A percentile compares a stretch with the other conserved stretches of the same genome.
These are phyloP conservation scores for Thermomucor indicae-seudaticae DNA, from an alignment of 371 early-diverging fungal genomes.

Conservation along the genomic window DNA sequence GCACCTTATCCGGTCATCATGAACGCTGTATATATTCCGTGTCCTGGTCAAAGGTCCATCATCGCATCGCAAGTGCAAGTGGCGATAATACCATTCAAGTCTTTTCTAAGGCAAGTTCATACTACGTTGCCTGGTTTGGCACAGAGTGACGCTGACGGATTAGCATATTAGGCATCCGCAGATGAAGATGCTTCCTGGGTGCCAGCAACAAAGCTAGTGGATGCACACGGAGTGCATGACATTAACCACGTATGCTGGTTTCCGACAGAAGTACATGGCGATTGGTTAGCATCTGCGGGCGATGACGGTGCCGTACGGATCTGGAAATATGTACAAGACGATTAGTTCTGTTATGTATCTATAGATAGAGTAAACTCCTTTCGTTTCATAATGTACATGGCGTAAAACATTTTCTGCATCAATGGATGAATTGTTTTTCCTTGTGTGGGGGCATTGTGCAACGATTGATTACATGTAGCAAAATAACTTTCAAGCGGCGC, in stretches of 20 bases:
- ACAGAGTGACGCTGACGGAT: too few species aligned
- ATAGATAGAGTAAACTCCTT: too few species aligned
- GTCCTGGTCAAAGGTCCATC: conserved; percentile 79
- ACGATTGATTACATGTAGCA: neutral
- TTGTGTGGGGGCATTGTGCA: too few species aligned
- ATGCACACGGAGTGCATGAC: conserved; percentile 82
- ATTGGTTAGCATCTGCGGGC: conserved; percentile 80
- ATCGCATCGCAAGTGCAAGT: conserved; percentile 73
- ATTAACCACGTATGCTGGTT: conserved; percentile 90
- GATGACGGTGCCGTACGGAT: conserved; percentile 86
- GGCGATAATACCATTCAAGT: conserved; percentile 82
- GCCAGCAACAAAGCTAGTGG: conserved; percentile 34
- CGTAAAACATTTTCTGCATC: too few species aligned
- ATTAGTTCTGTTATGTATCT: conserved; percentile 3
- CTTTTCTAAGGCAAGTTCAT: conserved; percentile 46
- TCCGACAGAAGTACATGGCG: conserved; percentile 54
- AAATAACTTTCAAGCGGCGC: too few species aligned
- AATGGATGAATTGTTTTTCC: neutral
- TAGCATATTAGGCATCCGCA: neutral
- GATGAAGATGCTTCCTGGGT: conserved; percentile 28
- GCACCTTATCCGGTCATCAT: conserved; percentile 66
- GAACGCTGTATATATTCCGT: conserved; percentile 86
- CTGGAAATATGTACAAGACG: conserved; percentile 51
- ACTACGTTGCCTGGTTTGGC: too few species aligned
- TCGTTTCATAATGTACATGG: too few species aligned